Conservation (phyloP, 805 yeast species). For the Starmerella apicola region DNA sequence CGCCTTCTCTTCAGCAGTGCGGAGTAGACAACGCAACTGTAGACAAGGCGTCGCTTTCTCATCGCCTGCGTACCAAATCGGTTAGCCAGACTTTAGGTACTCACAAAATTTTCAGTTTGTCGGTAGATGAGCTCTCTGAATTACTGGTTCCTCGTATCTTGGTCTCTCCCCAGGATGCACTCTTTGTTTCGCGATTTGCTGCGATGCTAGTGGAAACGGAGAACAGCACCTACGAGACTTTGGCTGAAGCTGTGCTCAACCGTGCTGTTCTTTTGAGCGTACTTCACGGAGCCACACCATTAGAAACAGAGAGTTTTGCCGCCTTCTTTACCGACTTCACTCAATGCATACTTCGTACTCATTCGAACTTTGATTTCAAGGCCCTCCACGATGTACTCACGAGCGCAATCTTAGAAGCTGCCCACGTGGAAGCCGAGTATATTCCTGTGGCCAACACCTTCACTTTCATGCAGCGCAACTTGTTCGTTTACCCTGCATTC, state of each 20-base stretch:
- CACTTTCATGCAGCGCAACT: slow-evolving; percentile 10
- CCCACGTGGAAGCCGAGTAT: slow-evolving; percentile 10
- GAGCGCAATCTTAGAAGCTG: slow-evolving; percentile 9
- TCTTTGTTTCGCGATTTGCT: slow-evolving; percentile 13
- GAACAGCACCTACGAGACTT: background rate
- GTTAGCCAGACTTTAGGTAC: slow-evolving; percentile 1
- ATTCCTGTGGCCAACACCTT: slow-evolving; percentile 11
- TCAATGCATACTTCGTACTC: background rate
- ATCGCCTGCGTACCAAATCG: slow-evolving; percentile 6
- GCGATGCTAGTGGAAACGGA: background rate
- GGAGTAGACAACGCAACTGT: slow-evolving; percentile 1
- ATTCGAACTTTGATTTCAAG: background rate
- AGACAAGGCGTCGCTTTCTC: slow-evolving; percentile 6
- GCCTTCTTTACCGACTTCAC: slow-evolving; percentile 9
- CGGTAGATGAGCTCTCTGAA: background rate
- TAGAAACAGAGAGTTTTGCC: slow-evolving; percentile 17
- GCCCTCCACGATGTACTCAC: background rate
- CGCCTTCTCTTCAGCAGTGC: background rate
- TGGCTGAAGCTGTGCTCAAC: background rate
- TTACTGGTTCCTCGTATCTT: slow-evolving; percentile 8
- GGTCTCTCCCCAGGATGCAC: slow-evolving; percentile 14
- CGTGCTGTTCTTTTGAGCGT: slow-evolving; percentile 9
- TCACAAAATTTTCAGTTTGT: background rate
- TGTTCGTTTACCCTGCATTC: slow-evolving; percentile 12
- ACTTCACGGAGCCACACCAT: slow-evolving; percentile 8